Base-by-base conservation (phyloP, 2,329 filamentous ascomycete genomes). In the Colletotrichum paranaense region DNA sequence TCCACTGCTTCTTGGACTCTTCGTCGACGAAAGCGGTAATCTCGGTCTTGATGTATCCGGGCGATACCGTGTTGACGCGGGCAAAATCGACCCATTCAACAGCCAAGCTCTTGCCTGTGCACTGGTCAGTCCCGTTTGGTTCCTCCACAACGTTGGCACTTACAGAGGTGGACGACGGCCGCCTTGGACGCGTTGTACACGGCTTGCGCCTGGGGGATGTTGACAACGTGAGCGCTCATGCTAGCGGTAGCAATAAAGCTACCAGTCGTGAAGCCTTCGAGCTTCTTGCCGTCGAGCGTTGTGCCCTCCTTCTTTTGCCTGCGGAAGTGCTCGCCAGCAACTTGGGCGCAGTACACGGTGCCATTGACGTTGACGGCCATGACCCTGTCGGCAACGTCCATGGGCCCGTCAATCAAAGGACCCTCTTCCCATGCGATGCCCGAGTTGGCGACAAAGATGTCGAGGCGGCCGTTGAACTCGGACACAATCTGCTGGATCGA, bases 71-170 rank as follows among this genome's bases (percentile, higher is more conserved):
- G 81, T 95, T 95, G 76, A 88, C 90, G 53, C 93, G 88, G 5
- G 93, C 93, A 79, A 94, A 95, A 52, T 89, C 90, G 7, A 92
- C 89, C 93, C 93, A 95, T 82, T 95, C 93, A 42, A 95, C 89
- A 0, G 93, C 92, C 59, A 95, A 83, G 60, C 90, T 92, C 81
- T 90, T 92, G 86, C 89, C 90, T 91, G 73, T 62, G 32, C n/a
- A 53, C 7, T 2, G 35, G n/a, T 75, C 42, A 74, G 68, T 55
- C 16, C 19, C 12, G 16, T 32, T 38, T 24, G 11, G 14, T 42
- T 19, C 14, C n/a, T 30, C 1, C 26, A 19, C 14, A 38, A 22
- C 30, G 8, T 38, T 35, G 58, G 3, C 58, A 78, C 85, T 79
- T 84, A 88, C 88, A 91, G 69, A 89, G 82, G 76, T 91, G 87